Conservation (phyloP, 495 filamentous ascomycete genomes). For the Talaromyces proteolyticus region DNA sequence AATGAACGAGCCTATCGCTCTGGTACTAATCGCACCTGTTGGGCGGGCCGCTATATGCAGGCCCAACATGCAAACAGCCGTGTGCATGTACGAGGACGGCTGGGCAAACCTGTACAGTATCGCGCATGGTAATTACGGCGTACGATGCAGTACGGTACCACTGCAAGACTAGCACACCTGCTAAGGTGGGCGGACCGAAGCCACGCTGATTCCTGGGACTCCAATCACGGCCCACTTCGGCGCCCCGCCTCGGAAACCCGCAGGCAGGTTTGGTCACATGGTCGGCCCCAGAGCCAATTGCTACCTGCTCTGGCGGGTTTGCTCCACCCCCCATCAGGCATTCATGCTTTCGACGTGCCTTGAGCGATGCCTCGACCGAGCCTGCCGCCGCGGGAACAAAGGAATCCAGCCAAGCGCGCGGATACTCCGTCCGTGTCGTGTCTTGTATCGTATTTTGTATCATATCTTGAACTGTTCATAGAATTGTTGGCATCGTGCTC, state of each 20-base stretch:
- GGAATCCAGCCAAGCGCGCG: too few relatives aligned
- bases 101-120: not conserved
- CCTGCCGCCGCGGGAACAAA: too few relatives aligned
- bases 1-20: too few relatives aligned
- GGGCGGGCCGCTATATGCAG: too few relatives aligned
- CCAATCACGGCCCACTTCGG: not conserved
- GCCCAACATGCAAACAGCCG: too few relatives aligned
- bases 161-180: not conserved
- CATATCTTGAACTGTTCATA: too few relatives aligned
- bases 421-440: too few relatives aligned
- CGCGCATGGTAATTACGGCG: not conserved
- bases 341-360: not conserved
- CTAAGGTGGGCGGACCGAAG: slow-evolving; percentile 7
- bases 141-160: not conserved
- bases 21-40: too few relatives aligned
- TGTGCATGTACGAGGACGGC: too few relatives aligned
- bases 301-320: not conserved
- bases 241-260: slow-evolving; percentile 7
- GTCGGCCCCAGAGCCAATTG: slow-evolving; percentile 1
- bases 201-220: slow-evolving; percentile 9
- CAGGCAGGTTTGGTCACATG: slow-evolving; percentile 8
- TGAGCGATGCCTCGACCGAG: not conserved
- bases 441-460: too few relatives aligned
- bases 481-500: too few relatives aligned
- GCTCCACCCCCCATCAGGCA: not conserved